Conservation (phyloP, 1,284 basidiomycete genomes). For the Microbotryum violaceum region DNA sequence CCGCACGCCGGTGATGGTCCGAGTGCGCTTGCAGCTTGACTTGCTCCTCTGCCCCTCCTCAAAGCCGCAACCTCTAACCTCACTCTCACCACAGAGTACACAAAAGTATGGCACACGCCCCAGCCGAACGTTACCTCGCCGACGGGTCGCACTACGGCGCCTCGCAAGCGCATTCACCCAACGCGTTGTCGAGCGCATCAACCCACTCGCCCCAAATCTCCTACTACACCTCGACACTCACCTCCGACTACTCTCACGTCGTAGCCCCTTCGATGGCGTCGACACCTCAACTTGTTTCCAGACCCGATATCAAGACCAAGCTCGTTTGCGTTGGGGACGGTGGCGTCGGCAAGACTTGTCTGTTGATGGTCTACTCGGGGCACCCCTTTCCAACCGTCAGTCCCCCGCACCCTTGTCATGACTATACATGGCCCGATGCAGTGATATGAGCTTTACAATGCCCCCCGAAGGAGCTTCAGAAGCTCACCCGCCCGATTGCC, state of each 20-base stretch:
- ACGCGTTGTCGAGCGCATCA: too few species aligned
- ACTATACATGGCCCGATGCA: background rate
- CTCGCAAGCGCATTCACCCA: too few species aligned
- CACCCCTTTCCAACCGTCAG: constrained; percentile 86
- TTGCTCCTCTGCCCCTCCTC: too few species aligned
- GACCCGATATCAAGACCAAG: constrained; percentile 44
- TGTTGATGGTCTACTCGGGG: constrained; percentile 79
- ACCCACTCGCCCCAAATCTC: background rate
- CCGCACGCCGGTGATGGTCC: too few species aligned
- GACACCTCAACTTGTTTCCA: constrained; percentile 5
- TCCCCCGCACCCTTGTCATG: constrained; percentile 1
- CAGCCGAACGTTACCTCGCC: too few species aligned
- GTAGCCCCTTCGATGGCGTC: background rate
- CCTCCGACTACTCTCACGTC: background rate
- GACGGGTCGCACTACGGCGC: too few species aligned
- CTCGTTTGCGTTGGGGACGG: constrained; percentile 73
- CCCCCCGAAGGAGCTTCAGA: background rate
- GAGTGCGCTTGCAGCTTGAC: too few species aligned
- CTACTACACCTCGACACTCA: background rate
- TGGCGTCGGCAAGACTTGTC: constrained; percentile 67
- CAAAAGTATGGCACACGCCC: too few species aligned
- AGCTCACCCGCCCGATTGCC: background rate
- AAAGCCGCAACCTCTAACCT: too few species aligned
- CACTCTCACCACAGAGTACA: too few species aligned
- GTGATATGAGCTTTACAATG: background rate